Percentiles rank a stretch among this genome's conserved stretches.
Evolutionary conservation across 2,329 filamentous ascomycete species (phyloP).

Genomic region (Fusarium xylarioides): DNA sequence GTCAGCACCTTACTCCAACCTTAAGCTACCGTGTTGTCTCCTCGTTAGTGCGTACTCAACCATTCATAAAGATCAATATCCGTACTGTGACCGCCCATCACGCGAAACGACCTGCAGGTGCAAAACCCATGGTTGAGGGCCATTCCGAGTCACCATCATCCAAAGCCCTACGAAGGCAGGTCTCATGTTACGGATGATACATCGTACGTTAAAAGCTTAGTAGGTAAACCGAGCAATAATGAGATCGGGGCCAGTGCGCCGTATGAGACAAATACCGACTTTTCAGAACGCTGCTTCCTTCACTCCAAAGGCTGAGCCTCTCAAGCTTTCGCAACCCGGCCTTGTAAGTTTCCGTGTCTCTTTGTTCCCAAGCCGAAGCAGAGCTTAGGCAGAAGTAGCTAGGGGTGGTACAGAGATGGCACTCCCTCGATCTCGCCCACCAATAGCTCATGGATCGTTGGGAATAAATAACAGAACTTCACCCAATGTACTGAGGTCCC

Average conservation of each 20-base stretch:
- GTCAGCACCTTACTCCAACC: no score
- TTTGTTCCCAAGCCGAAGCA: background rate
- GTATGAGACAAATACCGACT: background rate
- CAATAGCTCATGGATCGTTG: background rate
- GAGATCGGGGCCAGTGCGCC: background rate
- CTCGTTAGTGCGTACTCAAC: background rate
- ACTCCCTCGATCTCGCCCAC: rapidly evolving
- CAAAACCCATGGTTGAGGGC: no score
- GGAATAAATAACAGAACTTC: rapidly evolving
- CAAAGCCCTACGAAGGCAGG: background rate
- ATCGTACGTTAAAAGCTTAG: background rate
- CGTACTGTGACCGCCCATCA: no score
- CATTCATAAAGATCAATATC: background rate
- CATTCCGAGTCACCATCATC: no score
- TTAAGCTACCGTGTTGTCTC: background rate
- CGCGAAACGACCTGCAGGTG: background rate
- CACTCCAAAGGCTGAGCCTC: no score
- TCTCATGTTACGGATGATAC: background rate
- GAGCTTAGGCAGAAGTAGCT: background rate
- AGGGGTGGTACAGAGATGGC: background rate
- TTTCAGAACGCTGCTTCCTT: background rate
- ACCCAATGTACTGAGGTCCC: background rate
- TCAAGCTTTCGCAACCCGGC: background rate
- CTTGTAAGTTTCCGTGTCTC: background rate
- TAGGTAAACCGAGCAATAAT: background rate